phyloP scores from a whole-genome alignment of 495 filamentous ascomycete species.

The Penicillium egyptiacum region DNA sequence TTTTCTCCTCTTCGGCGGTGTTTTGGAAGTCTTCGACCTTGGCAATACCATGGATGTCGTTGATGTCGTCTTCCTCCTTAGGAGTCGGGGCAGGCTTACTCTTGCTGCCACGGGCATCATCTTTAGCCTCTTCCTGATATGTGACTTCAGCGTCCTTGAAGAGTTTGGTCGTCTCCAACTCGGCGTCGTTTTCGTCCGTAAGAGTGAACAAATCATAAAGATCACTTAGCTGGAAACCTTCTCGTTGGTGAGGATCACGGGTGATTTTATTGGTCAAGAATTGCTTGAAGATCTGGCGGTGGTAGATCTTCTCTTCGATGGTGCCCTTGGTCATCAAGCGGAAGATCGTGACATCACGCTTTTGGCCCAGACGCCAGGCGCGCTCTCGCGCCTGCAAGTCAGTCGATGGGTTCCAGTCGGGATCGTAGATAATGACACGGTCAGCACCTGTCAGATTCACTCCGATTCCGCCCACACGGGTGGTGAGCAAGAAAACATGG shows the following conservation, averaged over 20 bases:
- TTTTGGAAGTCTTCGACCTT: constrained; percentile 55
- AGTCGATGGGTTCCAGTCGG: constrained; percentile 96
- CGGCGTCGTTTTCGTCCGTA: constrained; percentile 62
- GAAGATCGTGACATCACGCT: constrained; percentile 89
- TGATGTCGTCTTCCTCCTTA: constrained; percentile 37
- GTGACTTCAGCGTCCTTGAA: constrained; percentile 82
- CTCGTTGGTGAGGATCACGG: constrained; percentile 84
- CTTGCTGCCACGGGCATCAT: constrained; percentile 10
- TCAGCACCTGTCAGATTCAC: constrained; percentile 93
- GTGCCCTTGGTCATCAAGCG: constrained; percentile 95
- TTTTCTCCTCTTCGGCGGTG: constrained; percentile 44
- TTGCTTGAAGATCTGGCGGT: constrained; percentile 96
- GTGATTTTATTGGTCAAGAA: constrained; percentile 93
- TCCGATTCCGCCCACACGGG: constrained; percentile 90
- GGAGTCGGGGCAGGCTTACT: constrained; percentile 15
- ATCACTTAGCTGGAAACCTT: constrained; percentile 81
- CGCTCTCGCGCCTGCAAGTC: constrained; percentile 94
- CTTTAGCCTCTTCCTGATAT: constrained; percentile 41
- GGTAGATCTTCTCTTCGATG: constrained; percentile 98
- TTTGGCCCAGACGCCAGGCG: constrained; percentile 94
- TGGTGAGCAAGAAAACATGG: constrained; percentile 90
- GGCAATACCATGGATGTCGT: constrained; percentile 56
- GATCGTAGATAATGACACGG: constrained; percentile 95
- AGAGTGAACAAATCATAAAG: constrained; percentile 89
- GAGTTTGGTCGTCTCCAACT: constrained; percentile 78